These are phyloP conservation scores for Clitoria ternatea DNA, from an alignment of 306 rosid species.

Conservation along the genomic window DNA sequence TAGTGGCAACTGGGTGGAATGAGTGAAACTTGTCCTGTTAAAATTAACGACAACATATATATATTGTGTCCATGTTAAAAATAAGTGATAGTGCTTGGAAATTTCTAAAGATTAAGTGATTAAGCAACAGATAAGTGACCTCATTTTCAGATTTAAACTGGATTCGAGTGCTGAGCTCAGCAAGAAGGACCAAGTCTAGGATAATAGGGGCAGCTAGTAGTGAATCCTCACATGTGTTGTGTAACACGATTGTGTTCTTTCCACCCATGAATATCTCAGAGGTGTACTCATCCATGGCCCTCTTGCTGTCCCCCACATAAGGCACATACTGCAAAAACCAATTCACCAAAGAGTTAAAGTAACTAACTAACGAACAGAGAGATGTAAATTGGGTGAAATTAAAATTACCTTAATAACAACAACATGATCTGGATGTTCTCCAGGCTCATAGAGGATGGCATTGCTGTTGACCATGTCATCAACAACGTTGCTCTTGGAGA, in stretches of 20 bases:
- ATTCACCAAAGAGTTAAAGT: background rate
- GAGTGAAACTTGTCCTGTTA: conserved; percentile 84
- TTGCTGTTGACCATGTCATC: conserved; percentile 98
- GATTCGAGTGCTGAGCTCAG: conserved; percentile 92
- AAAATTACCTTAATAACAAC: conserved; percentile 80
- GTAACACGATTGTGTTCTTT: conserved; percentile 74
- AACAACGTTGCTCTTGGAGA: conserved; percentile 95
- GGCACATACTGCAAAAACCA: conserved; percentile 66
- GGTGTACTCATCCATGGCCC: conserved; percentile 97
- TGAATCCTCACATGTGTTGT: conserved; percentile 97
- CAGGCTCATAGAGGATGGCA: conserved; percentile 81
- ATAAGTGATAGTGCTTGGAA: background rate
- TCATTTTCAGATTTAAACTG: conserved; percentile 83
- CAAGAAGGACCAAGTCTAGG: conserved; percentile 91
- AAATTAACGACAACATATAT: background rate
- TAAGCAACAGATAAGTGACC: conserved; percentile 31
- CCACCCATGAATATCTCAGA: conserved; percentile 99
- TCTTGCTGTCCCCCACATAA: conserved; percentile 86
- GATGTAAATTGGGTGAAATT: background rate
- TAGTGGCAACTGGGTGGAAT: conserved; percentile 93
- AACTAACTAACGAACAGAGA: background rate
- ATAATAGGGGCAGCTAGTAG: conserved; percentile 94
- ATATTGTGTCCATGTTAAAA: background rate
- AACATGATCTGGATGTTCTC: conserved; percentile 97
- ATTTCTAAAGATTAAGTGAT: no score